Percentiles rank a stretch among this genome's conserved stretches.
These are phyloP conservation scores for Ogataea angusta DNA, from an alignment of 805 yeast genomes.

Conservation along the genomic window DNA sequence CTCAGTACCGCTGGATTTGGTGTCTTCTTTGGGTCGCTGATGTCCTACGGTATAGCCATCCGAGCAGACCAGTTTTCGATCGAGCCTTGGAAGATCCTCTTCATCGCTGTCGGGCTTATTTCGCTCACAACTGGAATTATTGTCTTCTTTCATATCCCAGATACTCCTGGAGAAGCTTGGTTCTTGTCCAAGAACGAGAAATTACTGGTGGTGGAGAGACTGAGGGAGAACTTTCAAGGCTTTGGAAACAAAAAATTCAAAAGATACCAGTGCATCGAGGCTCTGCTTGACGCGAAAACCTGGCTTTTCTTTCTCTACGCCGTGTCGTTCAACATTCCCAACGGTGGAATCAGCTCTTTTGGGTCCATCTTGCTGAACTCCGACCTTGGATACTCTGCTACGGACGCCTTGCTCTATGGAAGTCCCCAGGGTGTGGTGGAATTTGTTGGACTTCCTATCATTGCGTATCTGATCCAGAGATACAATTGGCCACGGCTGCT, in stretches of 20 bases:
- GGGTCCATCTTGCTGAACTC: slow-evolving; percentile 40
- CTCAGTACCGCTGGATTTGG: slow-evolving; percentile 43
- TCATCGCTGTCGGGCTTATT: slow-evolving; percentile 58
- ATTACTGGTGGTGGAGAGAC: slow-evolving; percentile 33
- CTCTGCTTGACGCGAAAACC: slow-evolving; percentile 35
- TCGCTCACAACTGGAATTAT: slow-evolving; percentile 51
- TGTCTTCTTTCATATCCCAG: slow-evolving; percentile 52
- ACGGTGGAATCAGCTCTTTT: slow-evolving; percentile 52
- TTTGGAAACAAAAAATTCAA: slow-evolving; percentile 30
- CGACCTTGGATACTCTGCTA: slow-evolving; percentile 33
- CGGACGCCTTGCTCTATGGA: slow-evolving; percentile 30
- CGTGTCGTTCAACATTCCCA: slow-evolving; percentile 46
- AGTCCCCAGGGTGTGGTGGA: slow-evolving; percentile 39
- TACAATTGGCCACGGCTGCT: slow-evolving; percentile 30
- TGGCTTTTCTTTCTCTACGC: slow-evolving; percentile 41
- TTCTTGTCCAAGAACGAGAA: slow-evolving; percentile 37
- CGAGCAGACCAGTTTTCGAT: slow-evolving; percentile 37
- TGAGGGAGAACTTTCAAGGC: slow-evolving; percentile 23
- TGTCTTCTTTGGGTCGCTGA: slow-evolving; percentile 46
- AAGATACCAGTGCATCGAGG: slow-evolving; percentile 28
- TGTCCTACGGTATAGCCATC: slow-evolving; percentile 53
- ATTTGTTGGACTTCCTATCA: slow-evolving; percentile 27
- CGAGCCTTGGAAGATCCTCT: slow-evolving; percentile 59
- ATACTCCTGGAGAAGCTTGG: slow-evolving; percentile 46
- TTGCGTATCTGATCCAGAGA: slow-evolving; percentile 20